Conservation (phyloP, 2,329 filamentous ascomycete genomes). For the Xylaria digitata region DNA sequence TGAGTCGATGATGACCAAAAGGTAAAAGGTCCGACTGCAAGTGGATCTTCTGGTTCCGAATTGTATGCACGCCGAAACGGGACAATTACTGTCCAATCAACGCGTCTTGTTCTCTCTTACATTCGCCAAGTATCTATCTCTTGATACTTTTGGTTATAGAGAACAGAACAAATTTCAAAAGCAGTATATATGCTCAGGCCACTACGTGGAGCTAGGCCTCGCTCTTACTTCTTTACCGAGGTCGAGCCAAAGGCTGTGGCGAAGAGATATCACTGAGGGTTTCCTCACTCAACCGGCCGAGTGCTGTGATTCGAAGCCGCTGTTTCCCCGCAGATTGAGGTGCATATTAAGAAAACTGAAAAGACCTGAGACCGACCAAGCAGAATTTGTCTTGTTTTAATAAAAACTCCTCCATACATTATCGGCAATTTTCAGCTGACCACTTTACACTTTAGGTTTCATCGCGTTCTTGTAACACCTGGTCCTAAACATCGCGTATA, state of each 20-base stretch:
- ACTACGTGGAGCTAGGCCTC: constrained; percentile 65
- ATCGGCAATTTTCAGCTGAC: constrained; percentile 28
- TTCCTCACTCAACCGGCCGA: constrained; percentile 35
- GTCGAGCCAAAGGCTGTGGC: constrained; percentile 70
- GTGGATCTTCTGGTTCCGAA: constrained; percentile 54
- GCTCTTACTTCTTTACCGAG: constrained; percentile 55
- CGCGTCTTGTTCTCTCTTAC: constrained; percentile 38
- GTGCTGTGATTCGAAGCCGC: constrained; percentile 58
- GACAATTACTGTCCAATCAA: constrained; percentile 42
- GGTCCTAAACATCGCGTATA: constrained; percentile 14
- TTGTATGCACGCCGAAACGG: constrained; percentile 45
- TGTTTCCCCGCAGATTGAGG: constrained; percentile 63
- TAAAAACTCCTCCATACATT: constrained; percentile 8
- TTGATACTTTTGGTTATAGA: constrained; percentile 28
- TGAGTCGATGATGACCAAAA: constrained; percentile 58
- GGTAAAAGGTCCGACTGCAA: constrained; percentile 62
- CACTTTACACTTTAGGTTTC: constrained; percentile 19
- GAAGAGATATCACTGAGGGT: constrained; percentile 52
- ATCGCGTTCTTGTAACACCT: constrained; percentile 17
- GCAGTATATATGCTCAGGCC: constrained; percentile 48
- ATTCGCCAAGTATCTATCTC: constrained; percentile 24
- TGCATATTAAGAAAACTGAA: constrained; percentile 69
- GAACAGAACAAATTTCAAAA: constrained; percentile 37
- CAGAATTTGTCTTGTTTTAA: constrained; percentile 23
- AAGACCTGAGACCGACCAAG: constrained; percentile 74